Evolutionary conservation across 108 stramenopile genomes (phyloP), one percentile per base, ranked within the genome.

Genomic region (Mediolabrus comicus): DNA sequence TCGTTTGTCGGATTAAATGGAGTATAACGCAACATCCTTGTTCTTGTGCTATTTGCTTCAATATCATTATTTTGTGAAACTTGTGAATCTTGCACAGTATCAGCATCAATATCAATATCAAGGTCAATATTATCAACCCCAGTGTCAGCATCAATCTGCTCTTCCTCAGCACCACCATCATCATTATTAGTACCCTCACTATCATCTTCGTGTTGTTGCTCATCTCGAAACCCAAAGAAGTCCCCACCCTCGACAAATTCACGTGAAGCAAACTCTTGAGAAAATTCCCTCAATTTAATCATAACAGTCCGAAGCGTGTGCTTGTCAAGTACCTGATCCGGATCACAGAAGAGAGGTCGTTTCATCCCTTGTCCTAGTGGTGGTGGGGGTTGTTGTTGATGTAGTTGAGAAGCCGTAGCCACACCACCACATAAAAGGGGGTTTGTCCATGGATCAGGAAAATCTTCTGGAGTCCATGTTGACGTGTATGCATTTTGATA

Each of bases 381-480:
- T 16, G 52, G 51, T 41, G 29, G 1, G 1, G 0, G 38, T 3
- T 31, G 39, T 22, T 53, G 56, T 27, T 46, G 19, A 11, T 49
- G 57, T 10, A 26, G 22, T n/a, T 52, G 12, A 4, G 62, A 32
- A n/a, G 75, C 56, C n/a, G 68, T 69, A 17, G 62, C 62, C 0
- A 63, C 68, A 17, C 75, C 75, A 22, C 67, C 69, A 39, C 77
- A 77, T 12, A 69, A 39, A 13, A 57, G 26, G 2, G 77, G 77
- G 51, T 77, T 60, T n/a, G 65, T 77, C 77, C 77, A 77, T 27
- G 77, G 77, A 71, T 77, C 65, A 16, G 77, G 77, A 46, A 66
- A 77, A 27, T 77, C 63, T 60, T 77, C 69, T 16, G 77, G 77
- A 14, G 69, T 65, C 77, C 77, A 77, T 59, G 69, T 39, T 7